Evolutionary conservation across 345 rosid genomes (phyloP).

Genomic region (Garcia nutans): DNA sequence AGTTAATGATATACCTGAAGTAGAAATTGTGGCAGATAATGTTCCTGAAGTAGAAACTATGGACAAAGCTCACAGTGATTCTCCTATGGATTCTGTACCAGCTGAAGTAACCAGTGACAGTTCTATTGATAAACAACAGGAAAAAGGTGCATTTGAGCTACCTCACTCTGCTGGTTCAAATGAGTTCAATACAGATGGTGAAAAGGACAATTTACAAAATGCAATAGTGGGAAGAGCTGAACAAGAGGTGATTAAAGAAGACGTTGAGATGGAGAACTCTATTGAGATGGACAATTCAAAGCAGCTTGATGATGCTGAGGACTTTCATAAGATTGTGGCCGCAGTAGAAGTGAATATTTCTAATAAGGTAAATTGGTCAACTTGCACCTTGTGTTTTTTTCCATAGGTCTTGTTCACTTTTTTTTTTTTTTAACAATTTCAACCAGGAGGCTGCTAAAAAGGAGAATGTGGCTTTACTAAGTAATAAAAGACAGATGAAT

Average conservation of each 20-base stretch:
- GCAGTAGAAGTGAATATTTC: conserved; percentile 26
- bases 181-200: conserved; percentile 15
- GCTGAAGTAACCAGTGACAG: conserved; percentile 9
- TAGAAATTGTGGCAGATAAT: conserved; percentile 15
- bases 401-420: conserved; percentile 4
- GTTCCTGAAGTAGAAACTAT: conserved; percentile 19
- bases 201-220: conserved; percentile 20
- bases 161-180: conserved; percentile 16
- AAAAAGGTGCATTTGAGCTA: conserved; percentile 22
- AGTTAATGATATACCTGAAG: conserved; percentile 16
- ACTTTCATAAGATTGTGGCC: conserved; percentile 17
- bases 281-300: conserved; percentile 26
- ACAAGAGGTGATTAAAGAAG: conserved; percentile 15
- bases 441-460: conserved; percentile 34
- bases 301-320: conserved; percentile 24
- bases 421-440: conserved; percentile 10
- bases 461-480: conserved; percentile 29
- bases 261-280: conserved; percentile 18
- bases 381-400: conserved; percentile 8
- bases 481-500: conserved; percentile 39
- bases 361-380: conserved; percentile 36
- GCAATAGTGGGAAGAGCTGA: conserved; percentile 20
- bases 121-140: conserved; percentile 22
- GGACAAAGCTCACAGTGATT: conserved; percentile 3
- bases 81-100: conserved; percentile 19